Base-by-base conservation (phyloP, 2,329 filamentous ascomycete genomes). In the Fusarium torulosum region DNA sequence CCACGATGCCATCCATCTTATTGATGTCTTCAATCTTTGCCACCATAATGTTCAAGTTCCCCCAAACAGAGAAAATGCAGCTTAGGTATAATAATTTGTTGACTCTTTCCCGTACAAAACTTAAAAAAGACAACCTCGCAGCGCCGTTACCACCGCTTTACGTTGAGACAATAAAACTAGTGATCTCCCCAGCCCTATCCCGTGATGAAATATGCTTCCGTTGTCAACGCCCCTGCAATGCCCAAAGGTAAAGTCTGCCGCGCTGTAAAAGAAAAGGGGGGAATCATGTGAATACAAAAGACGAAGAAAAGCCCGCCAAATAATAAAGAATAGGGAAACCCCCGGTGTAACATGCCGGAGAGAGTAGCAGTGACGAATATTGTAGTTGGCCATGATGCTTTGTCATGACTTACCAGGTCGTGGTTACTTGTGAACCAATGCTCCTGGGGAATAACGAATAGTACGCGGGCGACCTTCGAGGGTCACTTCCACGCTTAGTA, bases 151-250 rank as follows among this genome's bases (percentile, higher is more conserved):
- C 27, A 49, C 52, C 27, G 31, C 45, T 58, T 25, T 47, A 56
- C 50, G 38, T 52, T 61, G 10, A 41, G 42, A 51, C 47, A 43
- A 53, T 20, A 29, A 23, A 23, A 10, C 27, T 29, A 46, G 41
- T 42, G 25, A 52, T 25, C 40, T 25, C 40, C 57, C 40, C 21
- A 52, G 15, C 41, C 62, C 35, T 37, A 14, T n/a, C 45, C 59
- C 25, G n/a, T 61, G 25, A 51, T 57, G 37, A 37, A 58, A 38
- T 29, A 60, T 63, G 55, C 42, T 66, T 60, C 55, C 59, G 31
- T 49, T 46, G 42, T 31, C 63, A 73, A 73, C 71, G 71, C 71
- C 71, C 52, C 65, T 57, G 56, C 52, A 66, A 72, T 72, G 68
- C 67, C 62, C 44, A 45, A 43, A 54, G 46, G 37, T 60, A 33